Percentiles rank a stretch among this genome's conserved stretches.
phyloP scores from a whole-genome alignment of 495 filamentous ascomycete genomes.

The Trichocladium antarcticum region DNA sequence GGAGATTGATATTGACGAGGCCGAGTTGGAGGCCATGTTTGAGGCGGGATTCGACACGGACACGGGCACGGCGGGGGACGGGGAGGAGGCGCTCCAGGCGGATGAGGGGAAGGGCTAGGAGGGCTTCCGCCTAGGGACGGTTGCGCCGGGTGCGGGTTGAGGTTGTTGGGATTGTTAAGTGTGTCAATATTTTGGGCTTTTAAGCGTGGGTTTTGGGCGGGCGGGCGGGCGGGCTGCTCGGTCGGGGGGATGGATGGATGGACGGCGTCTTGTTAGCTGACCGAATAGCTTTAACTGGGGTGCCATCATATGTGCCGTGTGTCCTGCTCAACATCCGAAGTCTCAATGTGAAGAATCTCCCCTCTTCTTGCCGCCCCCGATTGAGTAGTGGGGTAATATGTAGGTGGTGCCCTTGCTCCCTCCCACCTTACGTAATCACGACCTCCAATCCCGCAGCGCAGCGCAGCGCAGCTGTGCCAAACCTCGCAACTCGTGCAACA shows the following conservation, averaged over 20 bases:
- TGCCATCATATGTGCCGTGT: no score
- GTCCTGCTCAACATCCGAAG: no score
- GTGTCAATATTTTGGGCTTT: neutral
- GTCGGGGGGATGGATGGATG: no score
- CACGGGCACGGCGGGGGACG: slow-evolving; percentile 4
- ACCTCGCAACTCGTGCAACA: neutral
- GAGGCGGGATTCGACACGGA: slow-evolving; percentile 51
- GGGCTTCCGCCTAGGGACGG: neutral
- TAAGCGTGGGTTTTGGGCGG: neutral
- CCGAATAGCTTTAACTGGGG: no score
- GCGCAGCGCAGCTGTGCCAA: neutral
- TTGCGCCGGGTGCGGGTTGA: no score
- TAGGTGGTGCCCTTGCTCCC: no score
- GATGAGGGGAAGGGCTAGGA: slow-evolving; percentile 12
- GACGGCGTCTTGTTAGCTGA: no score
- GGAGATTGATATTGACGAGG: slow-evolving; percentile 44
- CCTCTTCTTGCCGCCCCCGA: no score
- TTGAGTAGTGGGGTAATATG: no score
- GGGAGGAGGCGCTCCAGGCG: neutral
- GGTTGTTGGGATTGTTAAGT: neutral
- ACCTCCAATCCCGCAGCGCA: neutral
- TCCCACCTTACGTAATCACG: neutral
- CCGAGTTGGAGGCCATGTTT: slow-evolving; percentile 56
- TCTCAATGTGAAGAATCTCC: no score
- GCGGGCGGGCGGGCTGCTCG: neutral